Percentiles rank a stretch among this genome's conserved stretches.
phyloP scores from a whole-genome alignment of 2,329 filamentous ascomycete species.

The Claviceps humidiphila region DNA sequence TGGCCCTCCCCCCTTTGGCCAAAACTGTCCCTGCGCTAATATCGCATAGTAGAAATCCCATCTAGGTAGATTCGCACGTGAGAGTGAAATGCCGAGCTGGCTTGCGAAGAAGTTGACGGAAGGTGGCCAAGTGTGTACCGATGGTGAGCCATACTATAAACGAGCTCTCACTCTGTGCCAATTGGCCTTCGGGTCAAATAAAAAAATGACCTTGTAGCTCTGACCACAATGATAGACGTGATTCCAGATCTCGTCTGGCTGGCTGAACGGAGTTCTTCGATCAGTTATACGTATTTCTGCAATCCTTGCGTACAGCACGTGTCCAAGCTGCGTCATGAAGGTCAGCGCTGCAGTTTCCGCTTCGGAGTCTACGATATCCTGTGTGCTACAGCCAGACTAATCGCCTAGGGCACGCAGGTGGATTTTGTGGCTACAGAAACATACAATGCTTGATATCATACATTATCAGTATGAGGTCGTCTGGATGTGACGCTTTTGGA shows the following conservation, averaged over 20 bases:
- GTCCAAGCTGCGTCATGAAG: conserved; percentile 67
- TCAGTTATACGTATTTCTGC: conserved; percentile 66
- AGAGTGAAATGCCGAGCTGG: conserved; percentile 6
- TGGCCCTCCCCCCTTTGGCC: neutral
- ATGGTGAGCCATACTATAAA: neutral
- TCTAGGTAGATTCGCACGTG: conserved; percentile 5
- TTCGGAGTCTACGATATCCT: neutral
- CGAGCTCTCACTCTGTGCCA: neutral
- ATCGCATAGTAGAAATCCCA: conserved; percentile 6
- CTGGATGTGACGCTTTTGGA: conserved; percentile 47
- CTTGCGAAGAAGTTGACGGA: conserved; percentile 1
- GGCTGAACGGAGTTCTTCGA: conserved; percentile 46
- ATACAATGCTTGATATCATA: conserved; percentile 85
- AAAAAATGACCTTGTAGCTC: neutral
- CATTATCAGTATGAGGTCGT: conserved; percentile 45
- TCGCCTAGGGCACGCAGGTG: conserved; percentile 34
- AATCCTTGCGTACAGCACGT: conserved; percentile 64
- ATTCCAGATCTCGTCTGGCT: conserved; percentile 50
- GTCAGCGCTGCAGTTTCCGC: conserved; percentile 19
- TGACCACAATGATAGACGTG: conserved; percentile 28
- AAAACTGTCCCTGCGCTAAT: too few relatives aligned
- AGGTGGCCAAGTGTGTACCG: conserved; percentile 5
- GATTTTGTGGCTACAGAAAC: conserved; percentile 91
- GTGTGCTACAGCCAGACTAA: neutral
- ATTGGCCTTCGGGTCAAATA: neutral